phyloP scores from a whole-genome alignment of 2,329 filamentous ascomycete species.

The Parastagonospora avenae region DNA sequence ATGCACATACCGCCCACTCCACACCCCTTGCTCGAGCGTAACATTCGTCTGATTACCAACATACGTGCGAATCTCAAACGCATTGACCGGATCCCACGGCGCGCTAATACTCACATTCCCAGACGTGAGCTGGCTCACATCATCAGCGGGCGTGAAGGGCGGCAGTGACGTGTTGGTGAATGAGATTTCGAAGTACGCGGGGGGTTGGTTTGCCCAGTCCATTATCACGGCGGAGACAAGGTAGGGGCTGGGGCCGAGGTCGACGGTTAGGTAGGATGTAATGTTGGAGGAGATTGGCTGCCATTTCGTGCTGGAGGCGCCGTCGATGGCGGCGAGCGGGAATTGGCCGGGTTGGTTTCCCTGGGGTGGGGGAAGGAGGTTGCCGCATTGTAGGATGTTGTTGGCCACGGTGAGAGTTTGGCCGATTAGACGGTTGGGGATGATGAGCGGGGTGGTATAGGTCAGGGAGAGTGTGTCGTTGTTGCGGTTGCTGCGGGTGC shows the following conservation, averaged over 20 bases:
- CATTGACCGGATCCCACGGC: conserved; percentile 47
- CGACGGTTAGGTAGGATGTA: conserved; percentile 62
- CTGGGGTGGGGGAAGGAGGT: conserved; percentile 46
- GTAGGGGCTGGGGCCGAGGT: conserved; percentile 49
- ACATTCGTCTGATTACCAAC: conserved; percentile 54
- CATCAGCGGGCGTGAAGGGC: conserved; percentile 16
- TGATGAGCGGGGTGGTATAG: conserved; percentile 54
- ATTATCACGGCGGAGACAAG: conserved; percentile 59
- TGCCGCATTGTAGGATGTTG: conserved; percentile 69
- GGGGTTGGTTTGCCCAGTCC: conserved; percentile 65
- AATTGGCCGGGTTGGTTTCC: conserved; percentile 68
- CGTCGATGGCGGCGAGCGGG: conserved; percentile 69
- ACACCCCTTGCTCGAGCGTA: conserved; percentile 45
- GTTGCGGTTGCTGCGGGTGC: conserved; percentile 42
- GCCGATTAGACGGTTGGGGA: conserved; percentile 65
- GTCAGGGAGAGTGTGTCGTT: conserved; percentile 52
- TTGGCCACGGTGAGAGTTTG: conserved; percentile 59
- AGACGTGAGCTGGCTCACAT: conserved; percentile 20
- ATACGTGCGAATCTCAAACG: conserved; percentile 48
- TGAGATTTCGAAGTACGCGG: conserved; percentile 58
- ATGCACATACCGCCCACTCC: conserved; percentile 52
- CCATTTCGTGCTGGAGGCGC: conserved; percentile 70
- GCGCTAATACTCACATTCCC: conserved; percentile 47
- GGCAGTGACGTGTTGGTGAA: conserved; percentile 57
- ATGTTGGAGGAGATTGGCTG: conserved; percentile 60